A percentile compares a stretch with the other conserved stretches of the same genome.
phyloP scores from a whole-genome alignment of 1,139 yeast genomes.

The Hyphopichia fennica region DNA sequence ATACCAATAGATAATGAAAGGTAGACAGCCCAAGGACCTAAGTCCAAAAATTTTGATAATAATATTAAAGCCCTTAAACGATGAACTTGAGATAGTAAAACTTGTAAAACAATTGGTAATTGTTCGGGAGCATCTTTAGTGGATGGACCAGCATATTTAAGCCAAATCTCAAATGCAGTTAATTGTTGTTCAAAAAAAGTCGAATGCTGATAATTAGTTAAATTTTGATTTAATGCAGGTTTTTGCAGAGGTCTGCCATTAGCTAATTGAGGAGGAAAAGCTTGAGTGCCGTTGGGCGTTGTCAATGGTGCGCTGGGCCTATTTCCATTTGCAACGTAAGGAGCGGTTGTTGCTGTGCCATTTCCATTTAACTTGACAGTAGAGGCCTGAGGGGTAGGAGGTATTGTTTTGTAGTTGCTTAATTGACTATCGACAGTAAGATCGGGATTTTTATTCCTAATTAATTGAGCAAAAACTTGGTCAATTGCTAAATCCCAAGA shows the following conservation, averaged over 20 bases:
- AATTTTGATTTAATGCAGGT: conserved; percentile 30
- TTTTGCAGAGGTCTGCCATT: conserved; percentile 8
- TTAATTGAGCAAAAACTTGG: conserved; percentile 77
- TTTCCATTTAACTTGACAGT: conserved; percentile 20
- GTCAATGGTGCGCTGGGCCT: conserved; percentile 5
- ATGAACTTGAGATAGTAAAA: conserved; percentile 89
- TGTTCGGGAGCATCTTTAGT: conserved; percentile 91
- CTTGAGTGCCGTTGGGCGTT: conserved; percentile 9
- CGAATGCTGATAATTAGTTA: conserved; percentile 71
- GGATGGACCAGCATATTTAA: conserved; percentile 80
- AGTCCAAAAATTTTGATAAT: conserved; percentile 80
- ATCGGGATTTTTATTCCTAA: conserved; percentile 35
- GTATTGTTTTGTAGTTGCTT: conserved; percentile 3
- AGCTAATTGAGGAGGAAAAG: conserved; percentile 5
- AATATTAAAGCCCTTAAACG: conserved; percentile 84
- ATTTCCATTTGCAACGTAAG: not conserved
- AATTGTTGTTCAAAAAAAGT: conserved; percentile 94
- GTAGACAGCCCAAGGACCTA: conserved; percentile 98
- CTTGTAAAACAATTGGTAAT: conserved; percentile 90
- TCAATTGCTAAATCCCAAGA: conserved; percentile 98
- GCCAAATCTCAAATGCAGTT: conserved; percentile 96
- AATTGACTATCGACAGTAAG: conserved; percentile 9
- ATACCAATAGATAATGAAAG: conserved; percentile 91
- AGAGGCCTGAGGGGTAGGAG: conserved; percentile 10
- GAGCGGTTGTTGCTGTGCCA: conserved; percentile 10